These are phyloP conservation scores for Apodospora peruviana DNA, from an alignment of 495 filamentous ascomycete genomes.

Conservation along the genomic window DNA sequence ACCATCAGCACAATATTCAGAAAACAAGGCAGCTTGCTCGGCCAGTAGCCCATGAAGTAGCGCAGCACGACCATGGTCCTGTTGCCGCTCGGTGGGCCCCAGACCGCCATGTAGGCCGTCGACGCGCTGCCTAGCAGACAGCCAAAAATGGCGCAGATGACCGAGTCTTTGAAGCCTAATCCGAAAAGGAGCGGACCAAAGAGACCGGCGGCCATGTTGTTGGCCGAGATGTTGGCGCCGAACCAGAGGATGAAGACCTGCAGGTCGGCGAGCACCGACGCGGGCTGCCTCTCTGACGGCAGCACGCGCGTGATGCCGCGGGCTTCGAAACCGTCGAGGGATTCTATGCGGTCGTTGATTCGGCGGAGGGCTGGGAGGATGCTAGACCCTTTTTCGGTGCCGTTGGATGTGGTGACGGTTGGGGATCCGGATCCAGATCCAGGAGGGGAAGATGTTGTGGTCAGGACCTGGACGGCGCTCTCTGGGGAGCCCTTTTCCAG, in stretches of 20 bases:
- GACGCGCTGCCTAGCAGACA: conserved; percentile 51
- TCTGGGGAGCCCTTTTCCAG: background rate
- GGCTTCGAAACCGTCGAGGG: conserved; percentile 52
- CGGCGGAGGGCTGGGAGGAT: conserved; percentile 4
- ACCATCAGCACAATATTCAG: conserved; percentile 68
- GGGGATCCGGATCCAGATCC: too few relatives aligned
- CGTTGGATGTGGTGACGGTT: background rate
- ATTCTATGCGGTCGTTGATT: conserved; percentile 25
- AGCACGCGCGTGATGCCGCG: conserved; percentile 67
- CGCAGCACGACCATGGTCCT: conserved; percentile 66
- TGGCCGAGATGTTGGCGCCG: conserved; percentile 68
- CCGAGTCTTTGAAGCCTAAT: conserved; percentile 61
- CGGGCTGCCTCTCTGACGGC: conserved; percentile 55
- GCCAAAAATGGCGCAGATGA: conserved; percentile 62
- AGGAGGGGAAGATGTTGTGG: background rate
- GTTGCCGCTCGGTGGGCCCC: conserved; percentile 65
- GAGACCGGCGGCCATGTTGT: conserved; percentile 72
- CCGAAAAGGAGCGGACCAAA: conserved; percentile 64
- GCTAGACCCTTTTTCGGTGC: background rate
- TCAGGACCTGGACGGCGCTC: too few relatives aligned
- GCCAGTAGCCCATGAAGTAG: conserved; percentile 78
- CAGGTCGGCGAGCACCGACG: conserved; percentile 52
- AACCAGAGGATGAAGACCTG: conserved; percentile 69
- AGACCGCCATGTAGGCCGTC: conserved; percentile 65
- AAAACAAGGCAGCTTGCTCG: conserved; percentile 65